Percentiles rank a stretch among this genome's conserved stretches.
Conservation (phyloP, 805 yeast species). For the Candida xiaguanensis region DNA sequence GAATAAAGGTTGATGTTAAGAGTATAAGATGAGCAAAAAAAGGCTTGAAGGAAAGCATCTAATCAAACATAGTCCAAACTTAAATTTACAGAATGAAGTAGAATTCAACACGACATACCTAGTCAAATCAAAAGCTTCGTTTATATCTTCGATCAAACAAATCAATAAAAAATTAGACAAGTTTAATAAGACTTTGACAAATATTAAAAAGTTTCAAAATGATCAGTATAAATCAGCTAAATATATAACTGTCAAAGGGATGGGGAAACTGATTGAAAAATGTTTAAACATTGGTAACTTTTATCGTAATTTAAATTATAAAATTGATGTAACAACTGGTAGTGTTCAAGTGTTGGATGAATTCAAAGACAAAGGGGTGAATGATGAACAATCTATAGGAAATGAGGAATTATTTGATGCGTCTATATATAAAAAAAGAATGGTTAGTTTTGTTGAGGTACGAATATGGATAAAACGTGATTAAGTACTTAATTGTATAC, state of each 20-base stretch:
- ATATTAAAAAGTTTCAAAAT: slow-evolving; percentile 23
- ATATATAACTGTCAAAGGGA: slow-evolving; percentile 60
- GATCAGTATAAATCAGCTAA: slow-evolving; percentile 36
- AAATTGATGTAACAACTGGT: slow-evolving; percentile 60
- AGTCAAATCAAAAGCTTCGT: slow-evolving; percentile 67
- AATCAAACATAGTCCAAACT: slow-evolving; percentile 55
- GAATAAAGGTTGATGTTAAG: too few relatives aligned
- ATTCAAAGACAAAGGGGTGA: slow-evolving; percentile 22
- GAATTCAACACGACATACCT: slow-evolving; percentile 48
- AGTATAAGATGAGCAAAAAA: slow-evolving; percentile 5
- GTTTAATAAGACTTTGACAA: slow-evolving; percentile 25
- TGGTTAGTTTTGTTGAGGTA: slow-evolving; percentile 47
- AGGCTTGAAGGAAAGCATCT: slow-evolving; percentile 24
- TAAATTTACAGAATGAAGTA: slow-evolving; percentile 34
- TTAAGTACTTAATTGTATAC: slow-evolving; percentile 27
- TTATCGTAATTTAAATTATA: slow-evolving; percentile 47
- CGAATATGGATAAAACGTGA: slow-evolving; percentile 33
- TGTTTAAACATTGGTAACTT: slow-evolving; percentile 60
- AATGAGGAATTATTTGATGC: slow-evolving; percentile 25
- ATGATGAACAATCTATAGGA: slow-evolving; percentile 4
- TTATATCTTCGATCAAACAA: slow-evolving; percentile 66
- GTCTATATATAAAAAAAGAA: slow-evolving; percentile 35
- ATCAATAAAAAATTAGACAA: slow-evolving; percentile 49
- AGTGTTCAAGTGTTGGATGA: slow-evolving; percentile 74
- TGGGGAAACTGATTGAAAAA: slow-evolving; percentile 67